Evolutionary conservation across 257 asterid genomes (phyloP).

Genomic region (Avicennia marina): DNA sequence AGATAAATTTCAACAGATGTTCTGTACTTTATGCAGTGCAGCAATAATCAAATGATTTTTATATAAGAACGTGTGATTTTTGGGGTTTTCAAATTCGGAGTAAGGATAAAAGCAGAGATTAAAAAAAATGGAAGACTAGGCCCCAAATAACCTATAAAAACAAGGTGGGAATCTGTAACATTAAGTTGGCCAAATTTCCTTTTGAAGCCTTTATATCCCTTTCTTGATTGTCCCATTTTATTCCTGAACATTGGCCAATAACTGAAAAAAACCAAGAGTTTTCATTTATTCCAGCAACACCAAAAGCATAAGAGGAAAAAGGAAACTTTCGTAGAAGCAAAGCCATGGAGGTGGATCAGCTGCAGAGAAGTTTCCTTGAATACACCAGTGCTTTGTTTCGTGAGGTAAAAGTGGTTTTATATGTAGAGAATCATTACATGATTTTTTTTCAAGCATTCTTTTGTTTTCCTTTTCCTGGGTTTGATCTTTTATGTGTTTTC

Average conservation of each 20-base stretch:
- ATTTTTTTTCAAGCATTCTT: not conserved
- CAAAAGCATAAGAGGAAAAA: not conserved
- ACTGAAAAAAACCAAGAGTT: not conserved
- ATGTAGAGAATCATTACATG: not conserved
- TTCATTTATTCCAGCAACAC: not conserved
- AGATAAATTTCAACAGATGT: not conserved
- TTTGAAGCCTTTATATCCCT: constrained; percentile 17
- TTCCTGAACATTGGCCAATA: constrained; percentile 8
- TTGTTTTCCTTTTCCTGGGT: not conserved
- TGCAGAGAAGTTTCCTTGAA: constrained; percentile 69
- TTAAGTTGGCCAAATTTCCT: constrained; percentile 13
- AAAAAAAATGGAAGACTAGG: no score
- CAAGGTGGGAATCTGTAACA: no score
- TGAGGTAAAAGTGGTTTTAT: constrained; percentile 49
- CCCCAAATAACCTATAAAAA: not conserved
- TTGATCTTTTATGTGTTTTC: not conserved
- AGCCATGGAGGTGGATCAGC: constrained; percentile 54
- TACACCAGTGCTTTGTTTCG: constrained; percentile 42
- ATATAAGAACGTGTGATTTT: no score
- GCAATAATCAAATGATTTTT: no score
- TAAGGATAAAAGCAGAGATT: no score
- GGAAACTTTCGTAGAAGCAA: no score
- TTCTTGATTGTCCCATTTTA: constrained; percentile 13
- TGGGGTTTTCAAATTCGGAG: no score
- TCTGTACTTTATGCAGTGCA: no score